Evolutionary conservation across 495 filamentous ascomycete genomes (phyloP).

Genomic region (Lophiotrema nucula): DNA sequence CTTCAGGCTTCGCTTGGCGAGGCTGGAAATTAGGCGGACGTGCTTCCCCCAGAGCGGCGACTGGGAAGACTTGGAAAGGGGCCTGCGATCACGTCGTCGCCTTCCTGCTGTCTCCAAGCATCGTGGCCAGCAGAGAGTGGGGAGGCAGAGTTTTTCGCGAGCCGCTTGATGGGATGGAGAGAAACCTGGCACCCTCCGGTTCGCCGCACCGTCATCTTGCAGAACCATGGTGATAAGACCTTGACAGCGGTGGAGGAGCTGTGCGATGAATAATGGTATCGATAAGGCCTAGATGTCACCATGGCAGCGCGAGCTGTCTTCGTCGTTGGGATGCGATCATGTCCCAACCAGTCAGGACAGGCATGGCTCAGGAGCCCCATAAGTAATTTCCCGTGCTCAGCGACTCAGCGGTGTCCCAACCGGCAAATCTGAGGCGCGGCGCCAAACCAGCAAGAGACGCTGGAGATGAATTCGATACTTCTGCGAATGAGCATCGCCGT

Average conservation of each 20-base stretch:
- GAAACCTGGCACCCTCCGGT: constrained; percentile 11
- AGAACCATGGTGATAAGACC: too few relatives aligned
- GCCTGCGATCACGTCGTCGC: neutral
- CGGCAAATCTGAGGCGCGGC: neutral
- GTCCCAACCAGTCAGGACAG: constrained; percentile 1
- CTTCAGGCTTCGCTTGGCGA: constrained; percentile 8
- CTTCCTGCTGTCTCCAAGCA: neutral
- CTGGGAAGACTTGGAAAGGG: constrained; percentile 17
- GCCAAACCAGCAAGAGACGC: neutral
- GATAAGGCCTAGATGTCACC: too few relatives aligned
- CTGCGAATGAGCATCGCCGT: constrained; percentile 24
- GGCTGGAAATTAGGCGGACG: constrained; percentile 26
- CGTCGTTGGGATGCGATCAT: neutral
- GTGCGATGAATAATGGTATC: neutral
- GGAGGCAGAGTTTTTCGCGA: constrained; percentile 7
- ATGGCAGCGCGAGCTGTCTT: neutral
- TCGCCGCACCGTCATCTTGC: constrained; percentile 12
- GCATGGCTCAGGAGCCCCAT: constrained; percentile 11
- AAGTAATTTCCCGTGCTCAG: constrained; percentile 27
- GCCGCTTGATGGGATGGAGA: neutral
- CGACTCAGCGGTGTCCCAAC: constrained; percentile 5
- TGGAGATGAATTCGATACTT: constrained; percentile 16
- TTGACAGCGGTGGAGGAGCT: neutral
- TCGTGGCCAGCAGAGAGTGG: constrained; percentile 14
- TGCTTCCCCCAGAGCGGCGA: neutral